These are phyloP conservation scores for Helicostylum pulchrum DNA, from an alignment of 192 early-diverging fungal genomes.

Conservation along the genomic window DNA sequence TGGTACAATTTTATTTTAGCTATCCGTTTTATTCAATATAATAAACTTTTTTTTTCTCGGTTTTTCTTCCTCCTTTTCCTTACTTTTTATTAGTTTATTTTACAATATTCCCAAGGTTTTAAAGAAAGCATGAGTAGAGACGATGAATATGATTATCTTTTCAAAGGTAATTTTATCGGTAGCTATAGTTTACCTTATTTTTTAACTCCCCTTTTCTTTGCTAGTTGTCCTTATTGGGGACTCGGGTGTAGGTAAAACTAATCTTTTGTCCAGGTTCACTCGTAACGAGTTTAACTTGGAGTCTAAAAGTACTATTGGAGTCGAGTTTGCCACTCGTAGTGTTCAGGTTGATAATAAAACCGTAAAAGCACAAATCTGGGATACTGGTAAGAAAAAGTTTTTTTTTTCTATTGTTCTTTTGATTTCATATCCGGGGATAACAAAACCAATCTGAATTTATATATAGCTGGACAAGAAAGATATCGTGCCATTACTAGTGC, in stretches of 20 bases:
- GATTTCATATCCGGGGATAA: neutral
- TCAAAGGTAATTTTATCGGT: slow-evolving; percentile 7
- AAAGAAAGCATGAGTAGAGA: slow-evolving; percentile 10
- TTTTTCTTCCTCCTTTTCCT: too few species aligned
- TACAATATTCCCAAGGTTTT: too few species aligned
- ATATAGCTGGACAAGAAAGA: slow-evolving; percentile 66
- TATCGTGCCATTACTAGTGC: slow-evolving; percentile 84
- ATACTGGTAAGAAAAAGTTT: slow-evolving; percentile 77
- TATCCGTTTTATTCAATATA: neutral
- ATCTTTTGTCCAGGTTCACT: slow-evolving; percentile 93
- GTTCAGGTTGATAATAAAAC: slow-evolving; percentile 96
- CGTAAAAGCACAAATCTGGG: slow-evolving; percentile 99
- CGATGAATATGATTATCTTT: slow-evolving; percentile 20
- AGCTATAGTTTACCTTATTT: neutral
- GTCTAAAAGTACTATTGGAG: slow-evolving; percentile 98
- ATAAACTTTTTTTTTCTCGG: slow-evolving; percentile 7
- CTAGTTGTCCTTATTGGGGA: slow-evolving; percentile 89
- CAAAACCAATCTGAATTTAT: neutral
- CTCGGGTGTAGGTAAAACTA: slow-evolving; percentile 97
- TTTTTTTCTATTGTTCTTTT: too few species aligned
- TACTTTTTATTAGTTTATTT: too few species aligned
- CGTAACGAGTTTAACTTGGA: slow-evolving; percentile 97
- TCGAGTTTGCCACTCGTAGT: slow-evolving; percentile 94
- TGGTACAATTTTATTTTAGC: too few species aligned
- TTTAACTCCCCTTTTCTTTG: neutral